phyloP scores from a whole-genome alignment of 2,329 filamentous ascomycete genomes.

The Pseudogymnoascus verrucosus region DNA sequence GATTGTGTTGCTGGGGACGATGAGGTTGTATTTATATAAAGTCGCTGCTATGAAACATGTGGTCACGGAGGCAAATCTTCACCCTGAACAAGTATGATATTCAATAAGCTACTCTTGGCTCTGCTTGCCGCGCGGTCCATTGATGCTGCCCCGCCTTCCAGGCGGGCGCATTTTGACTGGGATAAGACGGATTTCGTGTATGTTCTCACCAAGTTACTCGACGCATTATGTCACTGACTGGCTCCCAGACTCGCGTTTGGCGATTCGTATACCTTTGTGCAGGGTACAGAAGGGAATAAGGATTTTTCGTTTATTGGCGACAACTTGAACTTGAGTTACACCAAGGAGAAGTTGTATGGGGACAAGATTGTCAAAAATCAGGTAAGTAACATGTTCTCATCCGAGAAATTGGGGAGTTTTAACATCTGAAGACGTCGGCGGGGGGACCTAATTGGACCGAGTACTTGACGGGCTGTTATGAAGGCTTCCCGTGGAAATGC shows the following conservation, averaged over 20 bases:
- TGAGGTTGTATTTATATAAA: background rate
- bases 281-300: slow-evolving; percentile 42
- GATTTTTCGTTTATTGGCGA: slow-evolving; percentile 50
- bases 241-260: slow-evolving; percentile 38
- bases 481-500: slow-evolving; percentile 38
- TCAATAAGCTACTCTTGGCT: background rate
- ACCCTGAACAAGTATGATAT: background rate
- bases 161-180: slow-evolving; percentile 13
- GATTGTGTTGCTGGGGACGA: background rate
- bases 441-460: slow-evolving; percentile 49
- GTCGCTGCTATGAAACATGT: background rate
- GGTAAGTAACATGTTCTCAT: slow-evolving; percentile 6
- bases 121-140: background rate
- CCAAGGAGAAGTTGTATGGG: slow-evolving; percentile 34
- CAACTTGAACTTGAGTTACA: slow-evolving; percentile 38
- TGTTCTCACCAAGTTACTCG: background rate
- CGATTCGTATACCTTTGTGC: slow-evolving; percentile 45
- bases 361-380: slow-evolving; percentile 46
- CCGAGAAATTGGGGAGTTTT: background rate
- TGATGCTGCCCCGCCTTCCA: background rate
- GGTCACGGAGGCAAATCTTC: background rate
- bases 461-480: slow-evolving; percentile 43
- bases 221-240: background rate
- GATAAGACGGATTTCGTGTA: slow-evolving; percentile 14
- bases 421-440: slow-evolving; percentile 37